Percentiles rank a stretch among this genome's conserved stretches.
These are phyloP conservation scores for Aspergillus ellipticus DNA, from an alignment of 495 filamentous ascomycete genomes.

Conservation along the genomic window DNA sequence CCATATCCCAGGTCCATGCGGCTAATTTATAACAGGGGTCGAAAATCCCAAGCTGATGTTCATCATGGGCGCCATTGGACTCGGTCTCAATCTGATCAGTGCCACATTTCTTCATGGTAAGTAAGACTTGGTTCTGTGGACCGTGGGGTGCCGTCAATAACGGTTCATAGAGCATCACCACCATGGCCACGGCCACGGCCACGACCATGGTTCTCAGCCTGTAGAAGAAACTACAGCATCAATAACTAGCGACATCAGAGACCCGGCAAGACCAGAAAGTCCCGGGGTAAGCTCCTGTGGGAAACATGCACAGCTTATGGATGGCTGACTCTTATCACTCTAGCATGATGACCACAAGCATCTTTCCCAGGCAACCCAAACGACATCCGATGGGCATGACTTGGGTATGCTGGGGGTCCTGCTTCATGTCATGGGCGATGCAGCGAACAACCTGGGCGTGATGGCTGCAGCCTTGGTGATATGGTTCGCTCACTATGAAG, in stretches of 20 bases:
- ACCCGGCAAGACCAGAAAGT: neutral
- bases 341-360: constrained; percentile 58
- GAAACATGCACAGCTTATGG: neutral
- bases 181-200: constrained; percentile 5
- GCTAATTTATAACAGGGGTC: constrained; percentile 11
- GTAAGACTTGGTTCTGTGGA: constrained; percentile 23
- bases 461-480: constrained; percentile 41
- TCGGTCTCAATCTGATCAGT: constrained; percentile 76
- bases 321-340: constrained; percentile 18
- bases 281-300: neutral
- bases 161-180: constrained; percentile 5
- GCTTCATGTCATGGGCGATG: constrained; percentile 45
- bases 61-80: constrained; percentile 73
- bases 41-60: constrained; percentile 57
- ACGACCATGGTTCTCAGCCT: constrained; percentile 7
- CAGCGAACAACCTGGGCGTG: constrained; percentile 45
- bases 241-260: neutral
- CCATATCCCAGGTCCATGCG: constrained; percentile 8
- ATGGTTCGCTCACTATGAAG: constrained; percentile 33
- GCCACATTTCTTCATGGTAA: constrained; percentile 73
- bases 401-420: constrained; percentile 45
- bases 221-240: neutral
- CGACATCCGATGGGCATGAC: constrained; percentile 20
- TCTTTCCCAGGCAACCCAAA: constrained; percentile 16
- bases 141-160: neutral